A percentile compares a stretch with the other conserved stretches of the same genome.
These are phyloP conservation scores for Mycosarcoma maydis DNA, from an alignment of 1,284 basidiomycete species.

Conservation along the genomic window DNA sequence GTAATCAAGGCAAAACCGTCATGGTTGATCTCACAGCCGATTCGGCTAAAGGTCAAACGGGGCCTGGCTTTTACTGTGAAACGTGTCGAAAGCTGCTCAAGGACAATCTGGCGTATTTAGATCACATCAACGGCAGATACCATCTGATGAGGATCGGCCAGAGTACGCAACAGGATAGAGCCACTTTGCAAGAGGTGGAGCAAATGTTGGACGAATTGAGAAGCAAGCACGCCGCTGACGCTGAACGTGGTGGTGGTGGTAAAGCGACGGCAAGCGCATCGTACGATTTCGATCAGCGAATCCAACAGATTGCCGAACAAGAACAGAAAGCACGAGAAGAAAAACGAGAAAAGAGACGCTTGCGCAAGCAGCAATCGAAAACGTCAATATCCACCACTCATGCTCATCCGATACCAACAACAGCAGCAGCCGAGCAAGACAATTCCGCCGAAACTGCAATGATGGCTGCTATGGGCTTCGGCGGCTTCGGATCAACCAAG, in stretches of 20 bases:
- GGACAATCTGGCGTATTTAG: slow-evolving; percentile 89
- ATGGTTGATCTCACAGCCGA: slow-evolving; percentile 57
- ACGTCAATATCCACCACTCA: background rate
- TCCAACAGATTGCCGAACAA: slow-evolving; percentile 80
- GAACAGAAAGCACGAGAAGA: slow-evolving; percentile 69
- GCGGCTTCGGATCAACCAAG: slow-evolving; percentile 84
- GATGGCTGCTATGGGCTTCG: slow-evolving; percentile 90
- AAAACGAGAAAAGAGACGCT: slow-evolving; percentile 77
- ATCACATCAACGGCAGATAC: slow-evolving; percentile 92
- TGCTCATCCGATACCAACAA: background rate
- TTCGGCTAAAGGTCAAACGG: slow-evolving; percentile 46
- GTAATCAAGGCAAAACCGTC: slow-evolving; percentile 58
- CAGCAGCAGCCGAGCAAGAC: background rate
- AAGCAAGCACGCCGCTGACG: slow-evolving; percentile 4
- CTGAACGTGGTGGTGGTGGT: no score
- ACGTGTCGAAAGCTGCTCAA: slow-evolving; percentile 78
- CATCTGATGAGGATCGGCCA: slow-evolving; percentile 93
- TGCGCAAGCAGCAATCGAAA: slow-evolving; percentile 73
- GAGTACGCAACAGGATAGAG: slow-evolving; percentile 87
- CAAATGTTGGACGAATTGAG: slow-evolving; percentile 83
- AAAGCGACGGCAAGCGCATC: slow-evolving; percentile 63
- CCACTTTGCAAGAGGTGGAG: slow-evolving; percentile 89
- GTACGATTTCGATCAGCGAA: slow-evolving; percentile 89
- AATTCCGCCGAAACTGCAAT: slow-evolving; percentile 72
- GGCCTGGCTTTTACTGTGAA: slow-evolving; percentile 67